phyloP scores from a whole-genome alignment of 129 eudicot species.

The sunflower (Helianthus annuus) region HanXRQr2.0-SUNRISE NC_035445.2:81222961-81223460 shows the following conservation, averaged over 20 bases:
- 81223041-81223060: constrained; percentile 45
- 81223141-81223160: constrained; percentile 27
- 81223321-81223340: neutral
- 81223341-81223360: neutral
- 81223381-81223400: neutral
- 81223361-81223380: neutral
- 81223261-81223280: neutral
- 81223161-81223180: constrained; percentile 12
- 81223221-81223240: constrained; percentile 12
- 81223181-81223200: constrained; percentile 22
- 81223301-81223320: constrained; percentile 1
- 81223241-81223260: neutral
- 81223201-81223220: constrained; percentile 16
- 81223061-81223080: constrained; percentile 31
- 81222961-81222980: constrained; percentile 54
- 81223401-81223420: neutral
- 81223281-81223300: neutral
- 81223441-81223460: constrained; percentile 8
- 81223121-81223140: constrained; percentile 8
- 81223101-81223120: constrained; percentile 29
- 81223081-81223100: constrained; percentile 44
- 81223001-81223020: constrained; percentile 41
- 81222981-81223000: constrained; percentile 49
- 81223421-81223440: neutral
- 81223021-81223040: constrained; percentile 67